Conservation (phyloP, 805 yeast genomes). For the Saccharomyces jurei region DNA sequence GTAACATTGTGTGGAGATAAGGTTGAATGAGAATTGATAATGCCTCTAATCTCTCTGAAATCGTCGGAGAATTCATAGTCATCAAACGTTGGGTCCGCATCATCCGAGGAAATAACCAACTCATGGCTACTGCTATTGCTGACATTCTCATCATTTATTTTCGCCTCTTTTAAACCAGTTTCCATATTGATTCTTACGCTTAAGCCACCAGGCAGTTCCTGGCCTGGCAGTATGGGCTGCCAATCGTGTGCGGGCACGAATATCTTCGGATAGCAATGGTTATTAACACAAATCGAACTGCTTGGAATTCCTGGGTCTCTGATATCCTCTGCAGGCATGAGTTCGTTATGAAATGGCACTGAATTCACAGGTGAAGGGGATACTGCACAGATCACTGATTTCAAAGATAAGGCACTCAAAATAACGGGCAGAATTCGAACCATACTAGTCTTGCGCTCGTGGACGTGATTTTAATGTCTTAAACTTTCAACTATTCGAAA, state of each 20-base stretch:
- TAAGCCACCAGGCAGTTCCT: conserved; percentile 66
- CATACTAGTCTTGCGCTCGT: background rate
- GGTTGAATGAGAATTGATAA: conserved; percentile 6
- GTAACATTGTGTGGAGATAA: conserved; percentile 8
- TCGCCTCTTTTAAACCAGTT: conserved; percentile 66
- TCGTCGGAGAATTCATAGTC: conserved; percentile 25
- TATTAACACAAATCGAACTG: conserved; percentile 27
- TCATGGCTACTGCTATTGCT: conserved; percentile 1
- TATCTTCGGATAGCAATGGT: conserved; percentile 53
- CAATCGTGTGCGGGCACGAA: conserved; percentile 64
- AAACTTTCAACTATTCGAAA: background rate
- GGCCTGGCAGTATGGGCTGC: conserved; percentile 64
- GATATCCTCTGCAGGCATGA: background rate
- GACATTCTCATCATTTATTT: conserved; percentile 26
- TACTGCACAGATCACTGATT: background rate
- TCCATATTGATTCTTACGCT: conserved; percentile 69
- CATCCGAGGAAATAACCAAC: background rate
- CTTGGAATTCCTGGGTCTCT: conserved; percentile 1
- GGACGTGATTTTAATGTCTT: background rate
- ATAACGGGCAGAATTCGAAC: background rate
- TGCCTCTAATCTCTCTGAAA: conserved; percentile 24
- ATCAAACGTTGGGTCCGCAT: background rate
- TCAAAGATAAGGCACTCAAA: background rate
- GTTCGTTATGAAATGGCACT: background rate
- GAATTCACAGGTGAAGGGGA: background rate